Percentiles rank a stretch among this genome's conserved stretches.
Evolutionary conservation across 352 stramenopile species (phyloP).

Genomic region (Pythium guiyangense): DNA sequence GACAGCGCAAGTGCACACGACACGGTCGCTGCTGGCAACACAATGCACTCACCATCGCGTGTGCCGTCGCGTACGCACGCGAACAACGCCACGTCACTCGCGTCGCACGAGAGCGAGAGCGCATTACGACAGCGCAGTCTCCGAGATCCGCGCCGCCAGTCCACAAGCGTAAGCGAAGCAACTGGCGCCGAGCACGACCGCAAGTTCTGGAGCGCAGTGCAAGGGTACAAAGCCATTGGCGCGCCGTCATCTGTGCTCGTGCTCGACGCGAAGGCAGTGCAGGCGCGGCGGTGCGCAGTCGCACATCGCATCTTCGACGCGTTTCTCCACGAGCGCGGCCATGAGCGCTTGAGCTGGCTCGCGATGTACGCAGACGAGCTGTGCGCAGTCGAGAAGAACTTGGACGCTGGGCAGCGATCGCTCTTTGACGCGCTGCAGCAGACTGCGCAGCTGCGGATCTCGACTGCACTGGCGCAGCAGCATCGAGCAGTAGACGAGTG

Average conservation of each 20-base stretch:
- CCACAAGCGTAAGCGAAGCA: constrained; percentile 3
- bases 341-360: constrained; percentile 31
- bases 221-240: constrained; percentile 50
- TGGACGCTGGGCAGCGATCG: constrained; percentile 22
- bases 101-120: background rate
- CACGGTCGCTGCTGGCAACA: background rate
- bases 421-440: constrained; percentile 59
- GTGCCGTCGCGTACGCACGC: background rate
- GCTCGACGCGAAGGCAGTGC: constrained; percentile 29
- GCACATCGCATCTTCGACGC: constrained; percentile 42
- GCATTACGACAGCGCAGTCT: background rate
- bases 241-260: constrained; percentile 21
- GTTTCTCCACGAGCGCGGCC: constrained; percentile 25
- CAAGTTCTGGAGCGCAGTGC: constrained; percentile 65
- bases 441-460: constrained; percentile 45
- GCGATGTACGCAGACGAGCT: constrained; percentile 49
- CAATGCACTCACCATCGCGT: background rate
- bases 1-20: background rate
- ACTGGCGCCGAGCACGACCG: constrained; percentile 20
- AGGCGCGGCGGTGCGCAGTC: constrained; percentile 29
- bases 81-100: background rate
- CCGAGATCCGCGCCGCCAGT: background rate
- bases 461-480: constrained; percentile 19
- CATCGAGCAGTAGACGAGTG: constrained; percentile 1
- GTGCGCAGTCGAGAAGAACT: constrained; percentile 17